Conservation (phyloP, 2,329 filamentous ascomycete species). For the Pseudomassariella vexata region DNA sequence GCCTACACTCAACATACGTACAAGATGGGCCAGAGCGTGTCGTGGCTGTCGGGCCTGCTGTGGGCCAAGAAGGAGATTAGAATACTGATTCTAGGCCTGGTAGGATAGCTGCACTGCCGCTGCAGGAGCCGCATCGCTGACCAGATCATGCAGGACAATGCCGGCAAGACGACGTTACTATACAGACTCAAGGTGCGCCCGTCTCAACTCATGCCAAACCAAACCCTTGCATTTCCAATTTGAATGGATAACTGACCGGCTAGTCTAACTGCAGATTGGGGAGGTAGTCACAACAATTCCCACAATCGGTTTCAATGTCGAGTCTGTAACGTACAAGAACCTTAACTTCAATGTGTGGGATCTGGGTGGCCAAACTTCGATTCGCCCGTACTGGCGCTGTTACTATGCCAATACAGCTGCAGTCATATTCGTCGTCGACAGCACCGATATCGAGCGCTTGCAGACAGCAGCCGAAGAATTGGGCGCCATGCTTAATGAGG, state of each 20-base stretch:
- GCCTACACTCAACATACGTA: too few species aligned
- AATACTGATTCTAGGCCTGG: constrained; percentile 89
- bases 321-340: constrained; percentile 97
- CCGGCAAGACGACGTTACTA: constrained; percentile 93
- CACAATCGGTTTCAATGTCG: constrained; percentile 98
- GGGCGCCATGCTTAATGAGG: constrained; percentile 91
- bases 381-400: constrained; percentile 97
- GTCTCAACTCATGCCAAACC: constrained; percentile 8
- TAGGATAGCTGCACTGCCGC: constrained; percentile 40
- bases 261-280: constrained; percentile 81
- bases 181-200: constrained; percentile 84
- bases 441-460: constrained; percentile 92
- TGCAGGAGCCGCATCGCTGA: constrained; percentile 1
- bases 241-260: too few species aligned
- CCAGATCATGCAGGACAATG: constrained; percentile 68
- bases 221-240: constrained; percentile 4
- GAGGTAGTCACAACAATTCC: constrained; percentile 99
- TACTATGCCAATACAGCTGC: constrained; percentile 99
- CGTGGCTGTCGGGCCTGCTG: constrained; percentile 66
- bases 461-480: constrained; percentile 91
- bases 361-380: constrained; percentile 95
- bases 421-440: constrained; percentile 98
- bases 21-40: constrained; percentile 60
- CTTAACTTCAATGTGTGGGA: constrained; percentile 99
- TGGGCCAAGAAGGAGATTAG: constrained; percentile 97